These are phyloP conservation scores for Vigna mungo DNA, from an alignment of 306 rosid genomes.

Conservation along the genomic window DNA sequence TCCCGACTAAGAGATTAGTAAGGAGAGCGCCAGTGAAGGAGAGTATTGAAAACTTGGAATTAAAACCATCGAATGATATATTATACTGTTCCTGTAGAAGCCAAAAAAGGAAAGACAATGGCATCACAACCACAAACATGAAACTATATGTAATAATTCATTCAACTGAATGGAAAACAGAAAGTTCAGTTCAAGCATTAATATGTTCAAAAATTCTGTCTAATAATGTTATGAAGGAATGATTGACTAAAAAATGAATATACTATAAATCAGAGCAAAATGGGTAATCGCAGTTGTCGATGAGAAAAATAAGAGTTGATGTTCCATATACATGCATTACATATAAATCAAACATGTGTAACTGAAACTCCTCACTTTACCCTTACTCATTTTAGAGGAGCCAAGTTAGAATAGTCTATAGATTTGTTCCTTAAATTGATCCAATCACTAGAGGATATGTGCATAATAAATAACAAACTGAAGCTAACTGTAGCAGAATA, in stretches of 20 bases:
- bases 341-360: background rate
- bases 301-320: background rate
- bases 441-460: conserved; percentile 10
- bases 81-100: conserved; percentile 40
- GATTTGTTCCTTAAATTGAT: conserved; percentile 2
- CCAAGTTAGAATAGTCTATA: background rate
- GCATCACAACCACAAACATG: conserved; percentile 25
- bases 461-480: background rate
- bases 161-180: conserved; percentile 22
- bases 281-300: background rate
- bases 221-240: conserved; percentile 17
- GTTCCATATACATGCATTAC: background rate
- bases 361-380: background rate
- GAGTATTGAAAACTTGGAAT: conserved; percentile 27
- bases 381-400: background rate
- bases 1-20: conserved; percentile 35
- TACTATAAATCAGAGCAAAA: background rate
- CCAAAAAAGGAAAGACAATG: conserved; percentile 1
- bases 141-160: conserved; percentile 21
- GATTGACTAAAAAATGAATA: background rate
- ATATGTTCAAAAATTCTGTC: conserved; percentile 3
- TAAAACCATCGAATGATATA: conserved; percentile 5
- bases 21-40: conserved; percentile 35
- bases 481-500: conserved; percentile 10
- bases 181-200: conserved; percentile 35